Conservation (phyloP, 1,139 yeast genomes). For the Candida neerlandica region DNA sequence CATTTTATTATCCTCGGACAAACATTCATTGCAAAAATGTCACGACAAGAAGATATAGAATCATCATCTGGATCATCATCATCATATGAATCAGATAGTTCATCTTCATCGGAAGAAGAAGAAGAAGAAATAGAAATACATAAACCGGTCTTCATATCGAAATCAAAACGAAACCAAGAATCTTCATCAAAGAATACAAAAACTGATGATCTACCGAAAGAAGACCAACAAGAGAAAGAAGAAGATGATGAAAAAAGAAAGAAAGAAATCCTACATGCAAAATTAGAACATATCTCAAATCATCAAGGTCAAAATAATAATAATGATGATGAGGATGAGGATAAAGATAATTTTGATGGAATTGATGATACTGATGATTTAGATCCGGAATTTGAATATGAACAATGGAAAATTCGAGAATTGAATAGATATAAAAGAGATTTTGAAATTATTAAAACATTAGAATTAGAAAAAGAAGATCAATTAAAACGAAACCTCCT, state of each 20-base stretch:
- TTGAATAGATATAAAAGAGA: slow-evolving; percentile 32
- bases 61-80: slow-evolving; percentile 10
- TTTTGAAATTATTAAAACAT: slow-evolving; percentile 21
- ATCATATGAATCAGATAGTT: slow-evolving; percentile 8
- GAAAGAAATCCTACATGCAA: slow-evolving; percentile 12
- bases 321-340: slow-evolving; percentile 4
- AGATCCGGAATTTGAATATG: slow-evolving; percentile 40
- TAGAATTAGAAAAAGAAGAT: slow-evolving; percentile 22
- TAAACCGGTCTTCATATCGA: slow-evolving; percentile 16
- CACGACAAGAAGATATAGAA: background rate
- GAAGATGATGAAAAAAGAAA: background rate
- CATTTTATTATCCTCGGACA: background rate
- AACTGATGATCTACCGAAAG: background rate
- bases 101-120: slow-evolving; percentile 11
- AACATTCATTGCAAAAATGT: no score
- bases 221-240: slow-evolving; percentile 1
- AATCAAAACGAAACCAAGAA: slow-evolving; percentile 9
- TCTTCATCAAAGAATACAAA: background rate
- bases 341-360: slow-evolving; percentile 26
- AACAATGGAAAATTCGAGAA: slow-evolving; percentile 41
- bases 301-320: background rate
- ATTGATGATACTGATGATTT: slow-evolving; percentile 45
- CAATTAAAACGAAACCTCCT: slow-evolving; percentile 4
- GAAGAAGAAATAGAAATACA: background rate
- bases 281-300: slow-evolving; percentile 10